Base-by-base conservation (phyloP, 2,329 filamentous ascomycete species). In the Claviceps sp. region DNA sequence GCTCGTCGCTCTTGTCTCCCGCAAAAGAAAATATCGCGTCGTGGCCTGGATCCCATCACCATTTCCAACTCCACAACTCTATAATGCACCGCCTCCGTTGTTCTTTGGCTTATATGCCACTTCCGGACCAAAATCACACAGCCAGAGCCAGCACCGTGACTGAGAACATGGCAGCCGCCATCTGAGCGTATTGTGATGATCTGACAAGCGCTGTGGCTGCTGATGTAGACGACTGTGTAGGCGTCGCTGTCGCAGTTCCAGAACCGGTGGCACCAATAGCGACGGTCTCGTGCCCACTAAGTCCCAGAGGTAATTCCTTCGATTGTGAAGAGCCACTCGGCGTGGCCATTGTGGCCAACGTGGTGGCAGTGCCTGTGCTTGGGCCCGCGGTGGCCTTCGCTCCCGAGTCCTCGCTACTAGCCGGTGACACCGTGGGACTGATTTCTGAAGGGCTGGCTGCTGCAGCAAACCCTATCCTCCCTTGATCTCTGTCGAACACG, bases 401-500 rank as follows among this genome's bases (percentile, higher is more conserved):
- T 9, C 17, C 17, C 13, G 48, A 50, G n/a, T 23, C 36, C 16
- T 43, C 39, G 23, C 45, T 46, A 8, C 44, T 50, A 22, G 37
- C 14, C n/a, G 16, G 29, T 8, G 34, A 45, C 17, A 44, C 17
- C 13, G 36, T 43, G 13, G 20, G 11, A 17, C 22, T 48, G 36
- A 46, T 39, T 26, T 45, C 45, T 6, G 49, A 36, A 4, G 51
- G 39, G 6, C 43, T 42, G 43, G 54, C 57, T 20, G 53, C 48
- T 14, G 48, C 56, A 20, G 58, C 56, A 20, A 55, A 50, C 23
- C 49, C 85, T 56, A 89, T 79, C 49, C 76, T 77, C 44, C 66
- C 68, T 56, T 80, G 62, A 55, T 91, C 88, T 50, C 79, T 79
- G 64, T 95, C 89, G 63, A 94, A 95, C 23, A 93, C 83, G 1